phyloP scores from a whole-genome alignment of 2,329 filamentous ascomycete species.

The Hypoxylon sp. region DNA sequence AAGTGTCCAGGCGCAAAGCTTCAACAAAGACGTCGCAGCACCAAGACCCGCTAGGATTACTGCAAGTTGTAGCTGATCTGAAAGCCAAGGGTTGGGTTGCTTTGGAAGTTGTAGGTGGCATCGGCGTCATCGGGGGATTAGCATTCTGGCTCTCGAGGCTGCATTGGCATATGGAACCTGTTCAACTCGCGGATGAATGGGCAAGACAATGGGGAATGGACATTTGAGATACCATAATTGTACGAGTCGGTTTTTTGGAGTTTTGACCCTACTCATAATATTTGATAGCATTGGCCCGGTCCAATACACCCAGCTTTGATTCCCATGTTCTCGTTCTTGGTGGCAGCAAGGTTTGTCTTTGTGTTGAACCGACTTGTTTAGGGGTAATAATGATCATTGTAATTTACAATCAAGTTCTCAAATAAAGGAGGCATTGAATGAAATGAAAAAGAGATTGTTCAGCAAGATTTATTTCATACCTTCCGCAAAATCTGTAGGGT shows the following conservation, averaged over 20 bases:
- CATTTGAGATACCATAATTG: constrained; percentile 33
- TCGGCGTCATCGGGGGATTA: constrained; percentile 77
- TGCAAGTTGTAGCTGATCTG: constrained; percentile 73
- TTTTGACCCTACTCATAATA: constrained; percentile 22
- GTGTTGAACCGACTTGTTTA: too few relatives aligned
- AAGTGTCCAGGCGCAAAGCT: constrained; percentile 14
- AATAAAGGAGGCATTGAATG: too few relatives aligned
- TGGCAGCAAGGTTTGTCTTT: too few relatives aligned
- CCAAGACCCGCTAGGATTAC: constrained; percentile 81
- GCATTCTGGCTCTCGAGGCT: constrained; percentile 65
- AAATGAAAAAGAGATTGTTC: too few relatives aligned
- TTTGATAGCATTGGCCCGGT: constrained; percentile 7
- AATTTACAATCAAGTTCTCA: too few relatives aligned
- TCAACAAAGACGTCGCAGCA: constrained; percentile 48
- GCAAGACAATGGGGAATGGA: constrained; percentile 41
- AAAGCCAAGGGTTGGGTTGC: constrained; percentile 71
- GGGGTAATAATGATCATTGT: too few relatives aligned
- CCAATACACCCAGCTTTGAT: constrained; percentile 29
- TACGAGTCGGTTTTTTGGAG: constrained; percentile 13
- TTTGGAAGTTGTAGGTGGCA: constrained; percentile 76
- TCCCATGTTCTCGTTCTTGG: background rate
- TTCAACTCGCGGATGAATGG: constrained; percentile 44
- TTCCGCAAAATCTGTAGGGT: too few relatives aligned
- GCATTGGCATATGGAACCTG: constrained; percentile 49
- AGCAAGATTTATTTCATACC: too few relatives aligned